These are phyloP conservation scores for Diaporthe citriasiana DNA, from an alignment of 2,329 filamentous ascomycete species.

Conservation along the genomic window DNA sequence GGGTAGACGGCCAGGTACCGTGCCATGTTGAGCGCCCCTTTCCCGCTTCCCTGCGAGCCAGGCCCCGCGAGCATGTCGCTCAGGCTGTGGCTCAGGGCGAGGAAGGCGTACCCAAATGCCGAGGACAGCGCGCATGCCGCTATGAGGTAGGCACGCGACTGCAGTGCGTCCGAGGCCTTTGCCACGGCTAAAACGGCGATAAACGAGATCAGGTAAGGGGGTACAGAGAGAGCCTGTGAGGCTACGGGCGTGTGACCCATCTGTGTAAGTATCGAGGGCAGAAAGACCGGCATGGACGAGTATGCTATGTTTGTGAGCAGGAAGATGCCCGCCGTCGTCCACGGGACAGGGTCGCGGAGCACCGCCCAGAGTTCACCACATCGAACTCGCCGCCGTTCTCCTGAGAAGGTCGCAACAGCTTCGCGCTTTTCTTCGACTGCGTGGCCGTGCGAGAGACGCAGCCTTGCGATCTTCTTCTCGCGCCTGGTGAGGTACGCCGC, in stretches of 20 bases:
- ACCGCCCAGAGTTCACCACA: constrained; percentile 56
- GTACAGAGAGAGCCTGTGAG: constrained; percentile 84
- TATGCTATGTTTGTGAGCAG: constrained; percentile 92
- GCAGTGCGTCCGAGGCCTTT: constrained; percentile 76
- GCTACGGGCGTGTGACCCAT: constrained; percentile 79
- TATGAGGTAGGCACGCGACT: constrained; percentile 75
- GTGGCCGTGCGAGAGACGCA: constrained; percentile 65
- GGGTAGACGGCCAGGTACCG: constrained; percentile 85
- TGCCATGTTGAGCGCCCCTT: constrained; percentile 50
- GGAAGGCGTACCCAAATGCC: constrained; percentile 67
- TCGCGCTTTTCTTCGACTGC: constrained; percentile 39
- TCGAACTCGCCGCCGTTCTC: background rate
- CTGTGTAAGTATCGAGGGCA: constrained; percentile 82
- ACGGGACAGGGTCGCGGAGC: constrained; percentile 76
- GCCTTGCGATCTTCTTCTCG: constrained; percentile 77
- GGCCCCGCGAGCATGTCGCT: constrained; percentile 61
- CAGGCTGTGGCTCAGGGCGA: constrained; percentile 71
- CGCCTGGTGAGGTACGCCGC: constrained; percentile 73
- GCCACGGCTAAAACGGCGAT: constrained; percentile 79
- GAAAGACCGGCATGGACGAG: constrained; percentile 87
- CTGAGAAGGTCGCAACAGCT: constrained; percentile 43
- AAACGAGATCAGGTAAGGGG: constrained; percentile 85
- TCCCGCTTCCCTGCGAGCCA: constrained; percentile 46
- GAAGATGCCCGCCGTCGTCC: constrained; percentile 85
- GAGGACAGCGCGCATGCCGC: constrained; percentile 79